Evolutionary conservation across 2,329 filamentous ascomycete species (phyloP).

Genomic region (Coniochaeta hoffmannii): DNA sequence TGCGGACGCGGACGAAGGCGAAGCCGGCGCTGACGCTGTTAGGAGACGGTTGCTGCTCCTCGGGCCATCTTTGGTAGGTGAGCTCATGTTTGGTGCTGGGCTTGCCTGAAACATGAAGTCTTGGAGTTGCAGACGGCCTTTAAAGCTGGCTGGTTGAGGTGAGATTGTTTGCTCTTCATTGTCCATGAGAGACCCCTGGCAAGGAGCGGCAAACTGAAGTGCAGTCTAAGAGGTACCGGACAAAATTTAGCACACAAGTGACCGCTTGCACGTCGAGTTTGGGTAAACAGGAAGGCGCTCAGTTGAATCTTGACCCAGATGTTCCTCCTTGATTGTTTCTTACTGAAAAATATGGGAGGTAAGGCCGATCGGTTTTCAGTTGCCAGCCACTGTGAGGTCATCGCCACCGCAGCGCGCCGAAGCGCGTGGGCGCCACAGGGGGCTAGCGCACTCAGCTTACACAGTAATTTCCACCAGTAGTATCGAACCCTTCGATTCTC

Average conservation of each 20-base stretch:
- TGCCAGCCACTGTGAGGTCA: not conserved
- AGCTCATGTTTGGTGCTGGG: not conserved
- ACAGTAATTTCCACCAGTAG: no score
- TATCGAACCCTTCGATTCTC: no score
- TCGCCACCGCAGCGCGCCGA: not conserved
- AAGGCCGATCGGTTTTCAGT: no score
- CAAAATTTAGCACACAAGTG: no score
- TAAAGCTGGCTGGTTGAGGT: conserved; percentile 26
- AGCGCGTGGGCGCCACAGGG: not conserved
- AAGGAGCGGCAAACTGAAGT: no score
- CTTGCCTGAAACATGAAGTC: conserved; percentile 30
- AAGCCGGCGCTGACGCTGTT: conserved; percentile 6
- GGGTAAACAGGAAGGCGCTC: no score
- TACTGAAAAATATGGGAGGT: no score
- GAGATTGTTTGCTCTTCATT: not conserved
- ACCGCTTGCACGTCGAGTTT: no score
- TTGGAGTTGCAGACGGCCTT: conserved; percentile 35
- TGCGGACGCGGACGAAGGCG: conserved; percentile 3
- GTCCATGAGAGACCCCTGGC: not conserved
- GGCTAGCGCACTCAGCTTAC: not conserved
- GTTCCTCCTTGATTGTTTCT: no score
- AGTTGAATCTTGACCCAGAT: no score
- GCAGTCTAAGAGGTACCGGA: no score
- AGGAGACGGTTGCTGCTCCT: conserved; percentile 23
- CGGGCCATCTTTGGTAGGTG: conserved; percentile 5